Base-by-base conservation (phyloP, 1,284 basidiomycete species). In the Pisolithus thermaeus region DNA sequence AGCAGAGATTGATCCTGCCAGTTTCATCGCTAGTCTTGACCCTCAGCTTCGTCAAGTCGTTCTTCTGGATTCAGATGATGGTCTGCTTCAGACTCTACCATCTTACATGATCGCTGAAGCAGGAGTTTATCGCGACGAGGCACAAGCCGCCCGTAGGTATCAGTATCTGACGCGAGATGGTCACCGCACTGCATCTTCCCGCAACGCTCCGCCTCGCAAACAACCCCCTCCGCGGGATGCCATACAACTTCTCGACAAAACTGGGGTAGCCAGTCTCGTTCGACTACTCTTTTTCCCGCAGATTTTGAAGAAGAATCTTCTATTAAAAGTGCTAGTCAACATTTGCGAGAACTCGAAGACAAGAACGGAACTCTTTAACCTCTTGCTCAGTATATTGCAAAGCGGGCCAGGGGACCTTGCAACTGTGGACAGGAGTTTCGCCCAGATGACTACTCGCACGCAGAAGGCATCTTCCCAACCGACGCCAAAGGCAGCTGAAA, bases 251-350 rank as follows among this genome's bases (percentile, higher is more conserved):
- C 79, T 99, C 36, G 97, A 99, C 68, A 96, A 92, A 64, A 71
- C 82, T 18, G 92, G 94, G 6, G 82, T 99, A 46, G 90, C 95
- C 1, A 86, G 91, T 22, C 83, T 99, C 7, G 84, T 98, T 32
- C 87, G 96, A 32, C 79, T 99, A 7, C 81, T 99, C 20, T 99
- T 98, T 79, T 97, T 95, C 79, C 97, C 96, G 6, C 90, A 97
- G 60, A 86, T 94, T 39, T 75, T 92, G 55, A 86, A 85, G 70
- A 92, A 93, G 72, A 88, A 83, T 38, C 74, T 89, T 22, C 77
- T 99, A 20, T 90, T 93, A 70, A 90, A 90, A 66, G 89, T 98
- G 2, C 82, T 99, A 27, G 87, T 92, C 57, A 96, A 99, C 66
- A 77, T 99, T 4, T 98, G 94, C 69, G 94, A 99, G 72, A 99